These are phyloP conservation scores for Discostella stelligeroides DNA, from an alignment of 108 stramenopile genomes.

Conservation along the genomic window DNA sequence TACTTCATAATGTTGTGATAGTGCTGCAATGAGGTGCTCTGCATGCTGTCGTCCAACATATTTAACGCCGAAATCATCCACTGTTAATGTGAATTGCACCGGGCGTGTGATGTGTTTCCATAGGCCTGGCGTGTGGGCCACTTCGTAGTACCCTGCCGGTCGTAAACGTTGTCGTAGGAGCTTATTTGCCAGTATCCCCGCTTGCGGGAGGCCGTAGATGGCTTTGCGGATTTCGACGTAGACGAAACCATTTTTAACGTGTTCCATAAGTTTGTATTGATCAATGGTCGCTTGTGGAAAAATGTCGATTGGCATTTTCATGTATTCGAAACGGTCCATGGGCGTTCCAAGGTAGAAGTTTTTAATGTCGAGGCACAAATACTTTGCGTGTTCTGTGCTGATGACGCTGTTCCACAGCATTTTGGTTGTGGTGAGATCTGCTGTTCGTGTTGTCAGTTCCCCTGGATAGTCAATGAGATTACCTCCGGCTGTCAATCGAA, in stretches of 20 bases:
- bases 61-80: constrained; percentile 36
- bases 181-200: constrained; percentile 53
- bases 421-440: constrained; percentile 23
- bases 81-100: constrained; percentile 14
- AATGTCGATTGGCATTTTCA: constrained; percentile 37
- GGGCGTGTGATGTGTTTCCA: constrained; percentile 20
- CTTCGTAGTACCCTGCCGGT: constrained; percentile 19
- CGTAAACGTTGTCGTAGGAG: constrained; percentile 30
- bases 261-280: constrained; percentile 27
- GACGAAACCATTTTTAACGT: constrained; percentile 21
- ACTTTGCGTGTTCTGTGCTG: constrained; percentile 31
- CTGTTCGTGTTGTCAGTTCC: constrained; percentile 19
- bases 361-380: constrained; percentile 44
- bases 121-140: constrained; percentile 11
- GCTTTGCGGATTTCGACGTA: constrained; percentile 35
- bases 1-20: constrained; percentile 30
- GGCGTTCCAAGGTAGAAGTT: constrained; percentile 54
- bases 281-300: constrained; percentile 35
- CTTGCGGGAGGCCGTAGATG: constrained; percentile 57
- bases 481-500: constrained; percentile 27
- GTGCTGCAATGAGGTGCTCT: constrained; percentile 39
- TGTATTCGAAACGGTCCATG: constrained; percentile 46
- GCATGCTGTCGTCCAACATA: constrained; percentile 32
- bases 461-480: constrained; percentile 27
- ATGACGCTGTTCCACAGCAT: constrained; percentile 52